These are phyloP conservation scores for Panus rudis DNA, from an alignment of 768 basidiomycete genomes.

Conservation along the genomic window DNA sequence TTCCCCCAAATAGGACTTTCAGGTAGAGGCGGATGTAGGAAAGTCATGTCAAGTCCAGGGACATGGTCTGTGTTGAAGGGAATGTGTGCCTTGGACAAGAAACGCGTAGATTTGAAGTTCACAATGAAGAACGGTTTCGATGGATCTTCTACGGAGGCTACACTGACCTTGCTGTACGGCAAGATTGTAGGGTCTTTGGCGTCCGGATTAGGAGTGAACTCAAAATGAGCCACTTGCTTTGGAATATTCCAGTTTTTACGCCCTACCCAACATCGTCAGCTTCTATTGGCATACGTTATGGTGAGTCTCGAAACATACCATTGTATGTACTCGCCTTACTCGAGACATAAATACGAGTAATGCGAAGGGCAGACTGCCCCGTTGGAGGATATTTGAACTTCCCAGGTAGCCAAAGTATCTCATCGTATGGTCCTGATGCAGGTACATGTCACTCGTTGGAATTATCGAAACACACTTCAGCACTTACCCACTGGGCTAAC, in stretches of 20 bases:
- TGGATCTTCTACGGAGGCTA: background rate
- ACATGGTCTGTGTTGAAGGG: conserved; percentile 1
- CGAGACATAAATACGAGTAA: conserved; percentile 8
- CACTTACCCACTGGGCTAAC: conserved; percentile 7
- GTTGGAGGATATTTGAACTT: conserved; percentile 3
- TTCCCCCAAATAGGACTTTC: conserved; percentile 7
- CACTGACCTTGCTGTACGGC: conserved; percentile 6
- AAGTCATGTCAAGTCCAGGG: background rate
- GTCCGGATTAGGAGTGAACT: conserved; percentile 1
- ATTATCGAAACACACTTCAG: background rate
- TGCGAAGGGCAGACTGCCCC: background rate
- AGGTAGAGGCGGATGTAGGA: conserved; percentile 5
- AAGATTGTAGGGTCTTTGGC: background rate
- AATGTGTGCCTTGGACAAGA: background rate
- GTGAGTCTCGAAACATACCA: conserved; percentile 1
- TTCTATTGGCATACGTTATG: too few species aligned
- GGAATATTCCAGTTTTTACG: conserved; percentile 8
- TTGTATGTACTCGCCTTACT: conserved; percentile 5
- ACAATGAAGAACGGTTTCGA: conserved; percentile 6
- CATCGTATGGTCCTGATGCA: conserved; percentile 7
- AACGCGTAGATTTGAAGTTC: conserved; percentile 2
- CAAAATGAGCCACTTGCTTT: conserved; percentile 4
- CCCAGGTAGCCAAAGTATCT: conserved; percentile 5
- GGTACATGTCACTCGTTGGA: background rate
- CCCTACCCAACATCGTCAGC: background rate